Evolutionary conservation across 495 filamentous ascomycete genomes (phyloP).

Genomic region (Clavariopsis aquatica): DNA sequence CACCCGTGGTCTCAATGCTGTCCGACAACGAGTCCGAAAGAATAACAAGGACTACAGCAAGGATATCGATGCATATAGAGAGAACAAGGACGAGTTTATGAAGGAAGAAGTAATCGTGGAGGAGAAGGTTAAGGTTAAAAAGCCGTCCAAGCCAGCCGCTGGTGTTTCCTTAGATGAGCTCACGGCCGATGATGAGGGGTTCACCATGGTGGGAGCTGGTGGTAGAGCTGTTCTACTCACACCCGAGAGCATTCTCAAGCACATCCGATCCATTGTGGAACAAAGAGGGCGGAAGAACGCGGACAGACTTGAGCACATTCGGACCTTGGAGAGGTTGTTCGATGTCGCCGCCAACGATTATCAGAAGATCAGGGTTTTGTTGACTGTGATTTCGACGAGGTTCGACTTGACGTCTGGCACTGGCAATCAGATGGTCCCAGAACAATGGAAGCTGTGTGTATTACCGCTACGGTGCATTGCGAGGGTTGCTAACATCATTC

Average conservation of each 20-base stretch:
- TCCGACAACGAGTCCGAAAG: conserved; percentile 96
- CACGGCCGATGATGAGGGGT: conserved; percentile 71
- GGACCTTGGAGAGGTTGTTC: conserved; percentile 92
- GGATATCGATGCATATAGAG: conserved; percentile 84
- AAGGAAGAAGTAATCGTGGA: conserved; percentile 76
- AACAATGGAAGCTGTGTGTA: conserved; percentile 86
- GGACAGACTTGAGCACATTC: conserved; percentile 90
- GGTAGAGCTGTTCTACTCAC: conserved; percentile 87
- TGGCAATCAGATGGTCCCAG: conserved; percentile 83
- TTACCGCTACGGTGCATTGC: background rate
- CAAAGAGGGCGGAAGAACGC: conserved; percentile 98
- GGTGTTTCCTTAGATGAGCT: conserved; percentile 47
- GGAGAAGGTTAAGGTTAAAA: conserved; percentile 47
- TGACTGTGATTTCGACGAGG: conserved; percentile 88
- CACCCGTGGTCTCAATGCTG: conserved; percentile 88
- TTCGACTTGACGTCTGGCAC: conserved; percentile 88
- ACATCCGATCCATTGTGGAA: conserved; percentile 88
- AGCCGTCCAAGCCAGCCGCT: conserved; percentile 50
- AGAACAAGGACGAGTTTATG: conserved; percentile 84
- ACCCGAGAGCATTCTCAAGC: conserved; percentile 96
- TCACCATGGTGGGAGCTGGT: conserved; percentile 79
- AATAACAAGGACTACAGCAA: conserved; percentile 92
- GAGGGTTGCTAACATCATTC: background rate
- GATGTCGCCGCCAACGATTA: conserved; percentile 88
- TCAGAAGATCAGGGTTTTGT: conserved; percentile 88